Conservation (phyloP, 345 rosid species). For the Physaria fendleri region DNA sequence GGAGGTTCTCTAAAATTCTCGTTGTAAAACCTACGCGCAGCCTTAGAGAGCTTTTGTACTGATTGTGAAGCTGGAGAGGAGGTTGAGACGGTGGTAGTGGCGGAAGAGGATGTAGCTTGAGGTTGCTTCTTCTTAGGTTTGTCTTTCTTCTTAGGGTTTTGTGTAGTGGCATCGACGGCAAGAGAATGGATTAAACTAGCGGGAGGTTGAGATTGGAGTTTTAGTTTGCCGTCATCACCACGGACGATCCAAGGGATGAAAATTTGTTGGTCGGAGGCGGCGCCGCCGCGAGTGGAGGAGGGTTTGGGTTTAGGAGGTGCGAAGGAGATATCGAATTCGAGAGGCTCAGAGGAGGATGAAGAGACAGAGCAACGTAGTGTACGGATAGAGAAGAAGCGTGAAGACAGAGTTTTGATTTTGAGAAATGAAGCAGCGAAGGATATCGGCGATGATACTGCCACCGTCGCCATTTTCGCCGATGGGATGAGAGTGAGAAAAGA, state of each 20-base stretch:
- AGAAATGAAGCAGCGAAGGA: constrained; percentile 38
- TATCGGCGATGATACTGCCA: constrained; percentile 31
- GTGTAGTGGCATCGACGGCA: constrained; percentile 58
- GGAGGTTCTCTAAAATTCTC: constrained; percentile 63
- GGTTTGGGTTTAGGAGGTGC: constrained; percentile 69
- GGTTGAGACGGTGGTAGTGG: background rate
- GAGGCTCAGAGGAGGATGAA: constrained; percentile 31
- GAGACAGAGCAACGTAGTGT: constrained; percentile 32
- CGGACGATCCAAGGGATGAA: constrained; percentile 92
- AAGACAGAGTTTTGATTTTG: constrained; percentile 25
- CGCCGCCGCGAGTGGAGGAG: constrained; percentile 7
- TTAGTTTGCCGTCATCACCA: constrained; percentile 76
- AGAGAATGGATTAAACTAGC: constrained; percentile 49
- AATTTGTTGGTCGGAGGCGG: constrained; percentile 32
- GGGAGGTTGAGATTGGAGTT: constrained; percentile 71
- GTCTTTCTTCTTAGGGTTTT: constrained; percentile 43
- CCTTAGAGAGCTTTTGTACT: constrained; percentile 57
- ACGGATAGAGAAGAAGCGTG: constrained; percentile 36
- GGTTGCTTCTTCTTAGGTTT: constrained; percentile 34
- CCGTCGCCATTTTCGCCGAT: constrained; percentile 37
- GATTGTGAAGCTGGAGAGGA: constrained; percentile 1
- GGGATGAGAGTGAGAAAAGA: background rate
- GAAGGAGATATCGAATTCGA: constrained; percentile 72
- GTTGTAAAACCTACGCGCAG: constrained; percentile 80
- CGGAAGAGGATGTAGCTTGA: background rate